phyloP scores from a whole-genome alignment of 2,329 filamentous ascomycete species.

The Fusarium abutilonis region DNA sequence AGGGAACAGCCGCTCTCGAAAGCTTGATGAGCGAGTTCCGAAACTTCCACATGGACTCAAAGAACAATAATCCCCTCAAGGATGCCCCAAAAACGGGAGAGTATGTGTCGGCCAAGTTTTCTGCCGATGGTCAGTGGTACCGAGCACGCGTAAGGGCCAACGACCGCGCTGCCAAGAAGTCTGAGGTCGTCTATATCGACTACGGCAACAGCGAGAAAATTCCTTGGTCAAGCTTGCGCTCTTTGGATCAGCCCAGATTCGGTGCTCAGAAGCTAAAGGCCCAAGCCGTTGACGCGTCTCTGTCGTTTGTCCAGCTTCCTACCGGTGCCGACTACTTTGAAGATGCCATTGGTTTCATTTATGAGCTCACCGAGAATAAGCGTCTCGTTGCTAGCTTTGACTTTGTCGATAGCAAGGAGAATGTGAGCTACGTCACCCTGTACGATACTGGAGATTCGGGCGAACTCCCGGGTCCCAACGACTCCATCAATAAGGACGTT shows the following conservation, averaged over 20 bases:
- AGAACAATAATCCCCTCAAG: conserved; percentile 78
- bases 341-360: conserved; percentile 81
- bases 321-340: conserved; percentile 81
- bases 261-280: conserved; percentile 81
- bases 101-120: conserved; percentile 90
- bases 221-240: conserved; percentile 83
- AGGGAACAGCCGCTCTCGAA: conserved; percentile 84
- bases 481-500: conserved; percentile 91
- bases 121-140: conserved; percentile 92
- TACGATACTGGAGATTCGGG: conserved; percentile 77
- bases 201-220: conserved; percentile 94
- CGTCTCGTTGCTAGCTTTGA: conserved; percentile 92
- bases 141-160: conserved; percentile 90
- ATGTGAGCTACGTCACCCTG: conserved; percentile 84
- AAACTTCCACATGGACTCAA: conserved; percentile 85
- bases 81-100: conserved; percentile 90
- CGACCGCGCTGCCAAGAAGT: conserved; percentile 87
- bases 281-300: conserved; percentile 85
- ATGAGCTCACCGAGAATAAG: conserved; percentile 76
- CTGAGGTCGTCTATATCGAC: conserved; percentile 94
- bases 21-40: conserved; percentile 91
- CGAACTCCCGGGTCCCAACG: conserved; percentile 65
- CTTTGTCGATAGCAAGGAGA: conserved; percentile 80
- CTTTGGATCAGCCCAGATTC: conserved; percentile 84
- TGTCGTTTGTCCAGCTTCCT: conserved; percentile 91